phyloP scores from a whole-genome alignment of 2,329 filamentous ascomycete species.

The Cladosporium velox region DNA sequence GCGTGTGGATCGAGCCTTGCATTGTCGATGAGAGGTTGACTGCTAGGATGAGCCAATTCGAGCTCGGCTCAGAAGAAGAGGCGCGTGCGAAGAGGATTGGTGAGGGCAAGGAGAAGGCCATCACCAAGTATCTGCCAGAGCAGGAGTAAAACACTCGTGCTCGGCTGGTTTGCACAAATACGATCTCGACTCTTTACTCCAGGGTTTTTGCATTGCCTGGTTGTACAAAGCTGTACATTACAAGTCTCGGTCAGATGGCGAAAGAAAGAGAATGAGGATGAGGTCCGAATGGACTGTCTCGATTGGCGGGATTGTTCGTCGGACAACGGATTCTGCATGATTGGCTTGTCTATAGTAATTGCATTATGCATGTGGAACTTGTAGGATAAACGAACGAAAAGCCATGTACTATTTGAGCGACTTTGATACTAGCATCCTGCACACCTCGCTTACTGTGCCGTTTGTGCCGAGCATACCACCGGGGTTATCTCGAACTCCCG shows the following conservation, averaged over 20 bases:
- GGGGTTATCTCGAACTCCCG: neutral
- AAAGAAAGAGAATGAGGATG: neutral
- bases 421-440: neutral
- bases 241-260: neutral
- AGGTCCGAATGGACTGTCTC: neutral
- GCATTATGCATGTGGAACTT: constrained; percentile 3
- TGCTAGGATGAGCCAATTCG: constrained; percentile 77
- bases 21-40: constrained; percentile 75
- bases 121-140: constrained; percentile 4
- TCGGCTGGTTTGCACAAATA: neutral
- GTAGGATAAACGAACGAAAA: neutral
- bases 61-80: constrained; percentile 69
- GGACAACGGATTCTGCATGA: neutral
- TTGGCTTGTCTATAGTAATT: neutral
- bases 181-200: neutral
- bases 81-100: constrained; percentile 57
- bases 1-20: constrained; percentile 74
- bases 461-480: neutral
- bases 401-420: neutral
- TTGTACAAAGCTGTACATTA: neutral
- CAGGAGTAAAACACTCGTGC: neutral
- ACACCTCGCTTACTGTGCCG: neutral
- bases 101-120: constrained; percentile 25
- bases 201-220: too few species aligned
- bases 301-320: neutral